Conservation (phyloP, 352 stramenopile species). For the Phytophthora ramorum region DNA sequence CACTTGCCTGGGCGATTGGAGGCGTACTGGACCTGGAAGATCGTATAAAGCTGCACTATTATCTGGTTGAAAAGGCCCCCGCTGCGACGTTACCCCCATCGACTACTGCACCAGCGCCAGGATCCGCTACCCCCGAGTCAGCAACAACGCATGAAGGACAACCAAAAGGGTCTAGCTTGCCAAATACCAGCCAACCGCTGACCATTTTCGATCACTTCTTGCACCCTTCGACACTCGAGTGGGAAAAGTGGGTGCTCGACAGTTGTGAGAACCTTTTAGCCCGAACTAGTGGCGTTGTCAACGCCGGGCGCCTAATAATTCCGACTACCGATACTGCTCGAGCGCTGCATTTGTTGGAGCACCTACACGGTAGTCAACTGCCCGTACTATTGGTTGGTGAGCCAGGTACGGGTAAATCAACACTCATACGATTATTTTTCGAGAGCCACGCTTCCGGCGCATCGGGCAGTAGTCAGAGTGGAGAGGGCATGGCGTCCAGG, state of each 20-base stretch:
- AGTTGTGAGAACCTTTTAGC: constrained; percentile 36
- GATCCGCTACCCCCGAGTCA: neutral
- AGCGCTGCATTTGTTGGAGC: constrained; percentile 70
- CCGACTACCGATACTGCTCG: constrained; percentile 88
- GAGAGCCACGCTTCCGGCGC: constrained; percentile 27
- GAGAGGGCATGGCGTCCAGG: constrained; percentile 69
- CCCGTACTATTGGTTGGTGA: constrained; percentile 88
- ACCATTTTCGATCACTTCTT: constrained; percentile 95
- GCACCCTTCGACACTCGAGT: constrained; percentile 90
- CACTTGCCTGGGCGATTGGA: constrained; percentile 84
- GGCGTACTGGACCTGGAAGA: constrained; percentile 88
- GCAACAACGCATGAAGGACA: constrained; percentile 4
- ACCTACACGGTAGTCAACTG: constrained; percentile 57
- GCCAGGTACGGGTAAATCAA: constrained; percentile 89
- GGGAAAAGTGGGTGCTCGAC: constrained; percentile 86
- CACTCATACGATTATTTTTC: constrained; percentile 82
- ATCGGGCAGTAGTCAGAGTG: constrained; percentile 13
- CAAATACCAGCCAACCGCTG: constrained; percentile 5
- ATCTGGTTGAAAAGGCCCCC: constrained; percentile 53
- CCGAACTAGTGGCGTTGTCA: constrained; percentile 40
- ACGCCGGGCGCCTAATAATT: constrained; percentile 87
- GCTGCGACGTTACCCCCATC: constrained; percentile 36
- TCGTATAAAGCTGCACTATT: constrained; percentile 72
- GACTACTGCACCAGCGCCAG: constrained; percentile 1
- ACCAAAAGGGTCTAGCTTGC: constrained; percentile 3